Evolutionary conservation across 2,329 filamentous ascomycete genomes (phyloP).

Genomic region (Colletotrichum plurivorum): DNA sequence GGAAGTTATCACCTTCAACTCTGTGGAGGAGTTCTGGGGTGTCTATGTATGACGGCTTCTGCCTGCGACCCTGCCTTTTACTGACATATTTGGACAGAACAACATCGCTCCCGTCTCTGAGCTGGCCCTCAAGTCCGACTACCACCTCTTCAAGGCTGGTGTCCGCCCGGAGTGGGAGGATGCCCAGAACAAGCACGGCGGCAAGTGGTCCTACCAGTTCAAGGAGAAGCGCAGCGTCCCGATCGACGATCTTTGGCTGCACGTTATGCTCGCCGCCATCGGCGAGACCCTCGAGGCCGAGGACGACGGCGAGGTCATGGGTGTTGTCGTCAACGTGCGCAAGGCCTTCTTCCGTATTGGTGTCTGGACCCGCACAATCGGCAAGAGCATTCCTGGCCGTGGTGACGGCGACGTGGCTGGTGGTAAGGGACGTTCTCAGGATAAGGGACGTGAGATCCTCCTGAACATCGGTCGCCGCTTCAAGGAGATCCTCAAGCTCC

Average conservation of each 20-base stretch:
- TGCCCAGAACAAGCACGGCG: slow-evolving; percentile 97
- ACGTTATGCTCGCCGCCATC: slow-evolving; percentile 96
- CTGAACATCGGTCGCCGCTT: slow-evolving; percentile 89
- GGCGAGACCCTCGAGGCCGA: slow-evolving; percentile 98
- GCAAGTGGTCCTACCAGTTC: slow-evolving; percentile 99
- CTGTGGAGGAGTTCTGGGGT: slow-evolving; percentile 99
- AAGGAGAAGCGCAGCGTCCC: slow-evolving; percentile 94
- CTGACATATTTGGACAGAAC: slow-evolving; percentile 74
- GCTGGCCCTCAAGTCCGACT: slow-evolving; percentile 97
- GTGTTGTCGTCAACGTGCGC: slow-evolving; percentile 98
- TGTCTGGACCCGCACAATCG: slow-evolving; percentile 95
- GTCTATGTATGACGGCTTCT: slow-evolving; percentile 83
- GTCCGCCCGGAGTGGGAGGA: slow-evolving; percentile 99
- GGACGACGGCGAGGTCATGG: slow-evolving; percentile 97
- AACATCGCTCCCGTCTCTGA: slow-evolving; percentile 98
- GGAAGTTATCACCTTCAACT: slow-evolving; percentile 98
- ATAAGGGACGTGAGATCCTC: slow-evolving; percentile 89
- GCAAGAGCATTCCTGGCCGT: slow-evolving; percentile 84
- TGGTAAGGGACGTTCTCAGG: slow-evolving; percentile 81
- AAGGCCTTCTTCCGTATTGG: slow-evolving; percentile 98
- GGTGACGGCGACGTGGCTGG: slow-evolving; percentile 80
- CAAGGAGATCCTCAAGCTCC: slow-evolving; percentile 91
- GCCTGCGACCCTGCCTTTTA: slow-evolving; percentile 29
- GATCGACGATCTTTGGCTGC: slow-evolving; percentile 96
- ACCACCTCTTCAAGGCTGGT: slow-evolving; percentile 98